A percentile compares a stretch with the other conserved stretches of the same genome.
Conservation (phyloP, 2,329 filamentous ascomycete species). For the Eutypa lata region DNA sequence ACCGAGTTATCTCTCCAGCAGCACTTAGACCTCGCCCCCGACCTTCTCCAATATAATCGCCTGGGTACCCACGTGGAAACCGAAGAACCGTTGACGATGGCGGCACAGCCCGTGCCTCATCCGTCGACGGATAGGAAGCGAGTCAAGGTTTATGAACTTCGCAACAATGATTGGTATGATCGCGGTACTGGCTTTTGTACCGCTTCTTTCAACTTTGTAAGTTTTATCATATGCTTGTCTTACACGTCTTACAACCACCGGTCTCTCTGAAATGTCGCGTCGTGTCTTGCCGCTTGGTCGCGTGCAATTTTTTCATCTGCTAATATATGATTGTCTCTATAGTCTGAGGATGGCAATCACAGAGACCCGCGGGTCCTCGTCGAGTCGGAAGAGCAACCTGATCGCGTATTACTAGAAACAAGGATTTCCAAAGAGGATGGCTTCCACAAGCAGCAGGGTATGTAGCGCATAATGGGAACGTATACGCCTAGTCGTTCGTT, state of each 20-base stretch:
- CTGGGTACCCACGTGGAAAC: slow-evolving; percentile 51
- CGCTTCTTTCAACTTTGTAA: slow-evolving; percentile 70
- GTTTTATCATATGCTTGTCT: slow-evolving; percentile 29
- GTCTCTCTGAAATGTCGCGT: no score
- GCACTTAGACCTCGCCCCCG: slow-evolving; percentile 54
- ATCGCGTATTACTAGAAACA: slow-evolving; percentile 81
- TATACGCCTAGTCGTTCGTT: neutral
- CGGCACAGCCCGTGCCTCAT: slow-evolving; percentile 68
- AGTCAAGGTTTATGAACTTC: slow-evolving; percentile 98
- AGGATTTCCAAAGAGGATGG: slow-evolving; percentile 90
- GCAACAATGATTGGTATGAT: slow-evolving; percentile 99
- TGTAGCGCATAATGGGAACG: slow-evolving; percentile 20
- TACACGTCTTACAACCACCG: no score
- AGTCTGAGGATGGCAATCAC: slow-evolving; percentile 57
- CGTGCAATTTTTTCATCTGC: slow-evolving; percentile 5
- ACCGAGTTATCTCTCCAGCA: slow-evolving; percentile 58
- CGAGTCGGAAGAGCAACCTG: slow-evolving; percentile 87
- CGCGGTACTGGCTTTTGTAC: slow-evolving; percentile 94
- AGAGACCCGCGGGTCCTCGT: slow-evolving; percentile 88
- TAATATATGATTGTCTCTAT: slow-evolving; percentile 11
- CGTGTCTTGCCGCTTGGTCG: slow-evolving; percentile 5
- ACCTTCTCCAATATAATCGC: slow-evolving; percentile 48
- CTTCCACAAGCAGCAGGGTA: slow-evolving; percentile 97
- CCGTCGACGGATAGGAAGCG: slow-evolving; percentile 66
- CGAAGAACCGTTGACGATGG: slow-evolving; percentile 63